Conservation (phyloP, 192 early-diverging fungal species). For the Umbelopsis vinacea region DNA sequence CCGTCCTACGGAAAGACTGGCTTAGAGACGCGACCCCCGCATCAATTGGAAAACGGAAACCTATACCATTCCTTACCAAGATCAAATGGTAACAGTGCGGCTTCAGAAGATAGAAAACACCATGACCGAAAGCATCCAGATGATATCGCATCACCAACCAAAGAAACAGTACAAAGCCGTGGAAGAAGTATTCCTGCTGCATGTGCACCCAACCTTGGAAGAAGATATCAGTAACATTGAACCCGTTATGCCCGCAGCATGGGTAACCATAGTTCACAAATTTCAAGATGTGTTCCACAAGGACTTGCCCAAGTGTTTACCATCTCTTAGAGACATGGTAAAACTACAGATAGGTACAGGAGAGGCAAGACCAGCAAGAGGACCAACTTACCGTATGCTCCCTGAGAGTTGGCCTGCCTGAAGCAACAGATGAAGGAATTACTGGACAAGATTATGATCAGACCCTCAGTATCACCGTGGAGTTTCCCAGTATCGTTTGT, state of each 20-base stretch:
- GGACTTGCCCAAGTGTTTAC: background rate
- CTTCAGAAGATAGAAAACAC: background rate
- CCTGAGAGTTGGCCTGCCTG: background rate
- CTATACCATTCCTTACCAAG: background rate
- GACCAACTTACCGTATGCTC: background rate
- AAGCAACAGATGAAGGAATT: background rate
- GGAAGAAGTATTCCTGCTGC: background rate
- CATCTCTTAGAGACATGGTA: background rate
- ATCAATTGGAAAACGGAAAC: slow-evolving; percentile 14
- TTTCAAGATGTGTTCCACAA: background rate
- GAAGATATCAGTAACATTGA: background rate
- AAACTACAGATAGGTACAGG: background rate
- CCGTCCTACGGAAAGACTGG: background rate
- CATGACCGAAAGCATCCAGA: background rate
- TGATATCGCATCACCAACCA: background rate
- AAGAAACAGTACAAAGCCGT: background rate
- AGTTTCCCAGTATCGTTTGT: background rate
- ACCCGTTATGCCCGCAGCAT: background rate
- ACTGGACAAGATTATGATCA: background rate
- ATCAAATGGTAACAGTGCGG: background rate
- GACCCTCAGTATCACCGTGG: background rate
- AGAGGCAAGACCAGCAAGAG: background rate
- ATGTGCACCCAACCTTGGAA: background rate
- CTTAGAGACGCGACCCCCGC: background rate
- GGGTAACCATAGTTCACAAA: background rate